These are phyloP conservation scores for Mycena crocata DNA, from an alignment of 768 basidiomycete genomes.

Conservation along the genomic window DNA sequence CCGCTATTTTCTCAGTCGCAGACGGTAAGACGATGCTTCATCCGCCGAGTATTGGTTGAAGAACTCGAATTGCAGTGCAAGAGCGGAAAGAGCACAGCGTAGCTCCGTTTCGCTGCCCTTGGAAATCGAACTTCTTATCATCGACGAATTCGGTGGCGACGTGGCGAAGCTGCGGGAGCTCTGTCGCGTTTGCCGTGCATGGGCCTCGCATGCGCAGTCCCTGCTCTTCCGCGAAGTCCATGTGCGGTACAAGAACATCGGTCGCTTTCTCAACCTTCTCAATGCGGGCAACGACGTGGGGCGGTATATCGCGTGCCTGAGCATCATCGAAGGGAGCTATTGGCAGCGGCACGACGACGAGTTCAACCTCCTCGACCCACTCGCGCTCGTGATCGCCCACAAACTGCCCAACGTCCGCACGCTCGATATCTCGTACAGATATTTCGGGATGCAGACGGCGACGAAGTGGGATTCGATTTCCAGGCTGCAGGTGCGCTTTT, in stretches of 20 bases:
- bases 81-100: no score
- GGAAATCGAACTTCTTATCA: conserved; percentile 17
- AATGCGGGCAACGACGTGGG: neutral
- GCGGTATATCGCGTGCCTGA: neutral
- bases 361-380: neutral
- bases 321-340: neutral
- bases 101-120: conserved; percentile 7
- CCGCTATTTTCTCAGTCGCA: no score
- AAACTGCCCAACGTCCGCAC: conserved; percentile 6
- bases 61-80: no score
- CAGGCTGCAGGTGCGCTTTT: conserved; percentile 15
- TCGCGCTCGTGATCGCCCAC: neutral
- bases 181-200: conserved; percentile 18
- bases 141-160: conserved; percentile 22
- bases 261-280: conserved; percentile 9
- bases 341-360: neutral
- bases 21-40: no score
- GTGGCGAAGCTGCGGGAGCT: neutral
- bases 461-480: neutral
- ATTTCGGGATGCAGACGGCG: neutral
- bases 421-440: conserved; percentile 7
- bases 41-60: no score
- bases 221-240: conserved; percentile 19
- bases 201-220: conserved; percentile 22
- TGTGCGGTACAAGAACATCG: conserved; percentile 4